phyloP scores from a whole-genome alignment of 1,284 basidiomycete genomes.

The Mycosarcoma maydis region DNA sequence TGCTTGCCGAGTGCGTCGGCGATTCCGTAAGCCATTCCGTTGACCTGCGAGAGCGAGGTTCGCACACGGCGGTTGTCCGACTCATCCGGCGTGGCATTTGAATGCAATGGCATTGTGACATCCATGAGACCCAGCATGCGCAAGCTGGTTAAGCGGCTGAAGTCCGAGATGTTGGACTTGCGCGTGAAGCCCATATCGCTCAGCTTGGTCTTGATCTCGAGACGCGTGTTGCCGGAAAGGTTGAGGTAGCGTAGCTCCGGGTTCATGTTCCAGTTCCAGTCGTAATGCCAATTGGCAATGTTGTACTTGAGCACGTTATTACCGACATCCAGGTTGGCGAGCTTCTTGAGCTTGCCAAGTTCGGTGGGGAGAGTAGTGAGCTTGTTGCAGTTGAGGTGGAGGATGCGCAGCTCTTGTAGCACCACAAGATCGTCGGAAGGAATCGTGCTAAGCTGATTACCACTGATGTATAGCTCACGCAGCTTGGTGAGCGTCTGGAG shows the following conservation, averaged over 20 bases:
- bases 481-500: conserved; percentile 77
- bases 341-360: conserved; percentile 80
- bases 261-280: conserved; percentile 99
- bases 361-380: conserved; percentile 91
- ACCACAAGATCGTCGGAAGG: conserved; percentile 74
- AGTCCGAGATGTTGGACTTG: conserved; percentile 76
- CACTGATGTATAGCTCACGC: conserved; percentile 89
- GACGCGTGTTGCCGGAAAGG: conserved; percentile 83
- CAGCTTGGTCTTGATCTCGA: conserved; percentile 79
- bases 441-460: conserved; percentile 88
- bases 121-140: conserved; percentile 96
- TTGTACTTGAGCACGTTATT: conserved; percentile 97
- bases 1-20: conserved; percentile 84
- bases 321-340: conserved; percentile 89
- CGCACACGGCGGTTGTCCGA: conserved; percentile 89
- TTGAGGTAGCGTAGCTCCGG: conserved; percentile 89
- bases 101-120: conserved; percentile 76
- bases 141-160: conserved; percentile 82
- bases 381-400: conserved; percentile 94
- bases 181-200: conserved; percentile 64
- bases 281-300: conserved; percentile 97
- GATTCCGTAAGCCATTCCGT: conserved; percentile 95
- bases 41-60: conserved; percentile 88
- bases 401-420: conserved; percentile 60
- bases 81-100: conserved; percentile 79